A percentile compares a stretch with the other conserved stretches of the same genome.
phyloP scores from a whole-genome alignment of 805 yeast genomes.

The Pichia gijzeniarum region DNA sequence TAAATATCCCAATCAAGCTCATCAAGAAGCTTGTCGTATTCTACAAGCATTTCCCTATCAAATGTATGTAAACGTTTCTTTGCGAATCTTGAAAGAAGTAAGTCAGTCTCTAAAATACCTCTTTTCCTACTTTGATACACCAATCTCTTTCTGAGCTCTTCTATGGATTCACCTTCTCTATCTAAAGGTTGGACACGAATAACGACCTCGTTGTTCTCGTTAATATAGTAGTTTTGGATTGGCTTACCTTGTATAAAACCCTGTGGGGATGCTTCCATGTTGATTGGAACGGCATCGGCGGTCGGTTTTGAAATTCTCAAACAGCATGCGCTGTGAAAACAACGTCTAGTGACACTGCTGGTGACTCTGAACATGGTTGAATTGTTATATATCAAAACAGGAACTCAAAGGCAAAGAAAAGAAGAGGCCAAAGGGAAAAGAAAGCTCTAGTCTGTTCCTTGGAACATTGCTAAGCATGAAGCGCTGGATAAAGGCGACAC shows the following conservation, averaged over 20 bases:
- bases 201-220: slow-evolving; percentile 39
- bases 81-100: slow-evolving; percentile 80
- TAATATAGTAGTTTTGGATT: slow-evolving; percentile 19
- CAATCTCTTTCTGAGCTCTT: slow-evolving; percentile 77
- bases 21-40: slow-evolving; percentile 79
- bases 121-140: slow-evolving; percentile 89
- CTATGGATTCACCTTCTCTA: slow-evolving; percentile 65
- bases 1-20: slow-evolving; percentile 99
- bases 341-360: neutral
- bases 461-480: too few species aligned
- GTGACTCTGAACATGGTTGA: slow-evolving; percentile 1
- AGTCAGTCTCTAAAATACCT: slow-evolving; percentile 90
- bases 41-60: slow-evolving; percentile 62
- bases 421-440: neutral
- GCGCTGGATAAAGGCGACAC: neutral
- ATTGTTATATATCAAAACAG: neutral
- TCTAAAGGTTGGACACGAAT: slow-evolving; percentile 74
- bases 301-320: slow-evolving; percentile 3
- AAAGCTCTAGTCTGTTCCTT: too few species aligned
- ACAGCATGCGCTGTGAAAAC: neutral
- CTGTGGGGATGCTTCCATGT: slow-evolving; percentile 11
- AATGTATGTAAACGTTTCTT: slow-evolving; percentile 58
- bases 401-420: neutral
- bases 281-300: slow-evolving; percentile 11
- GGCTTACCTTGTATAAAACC: slow-evolving; percentile 18